Base-by-base conservation (phyloP, 2,329 filamentous ascomycete species). In the Alternaria ventricosa region DNA sequence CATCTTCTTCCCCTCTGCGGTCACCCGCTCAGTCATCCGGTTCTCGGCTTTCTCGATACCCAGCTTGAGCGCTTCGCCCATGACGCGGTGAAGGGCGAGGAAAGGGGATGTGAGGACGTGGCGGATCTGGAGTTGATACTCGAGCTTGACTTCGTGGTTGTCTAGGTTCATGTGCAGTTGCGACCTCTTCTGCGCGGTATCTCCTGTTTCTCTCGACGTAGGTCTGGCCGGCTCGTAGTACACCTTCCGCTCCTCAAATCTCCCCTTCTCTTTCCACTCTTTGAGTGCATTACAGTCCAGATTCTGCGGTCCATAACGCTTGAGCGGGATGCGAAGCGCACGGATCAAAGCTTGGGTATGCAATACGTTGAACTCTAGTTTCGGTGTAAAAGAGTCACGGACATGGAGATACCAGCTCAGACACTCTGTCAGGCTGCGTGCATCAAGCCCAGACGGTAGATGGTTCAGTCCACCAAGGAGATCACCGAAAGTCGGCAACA, bases 331-430 rank as follows among this genome's bases (percentile, higher is more conserved):
- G 6, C 58, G 56, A 13, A 76, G 60, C 0, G 71, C 74, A 3
- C 70, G 64, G 2, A 69, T 57, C 8, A 78, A 59, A 4, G 70
- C 58, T 46, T 73, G 74, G 3, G 69, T 64, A 33, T 78, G 74
- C 41, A 76, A 60, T 0, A 76, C 71, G 20, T 73, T 76, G 4
- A 76, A 44, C 3, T 75, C 60, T 0, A 78, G 63, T n/a, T 20
- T 55, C 3, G 73, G 73, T 0, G 58, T 68, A 41, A 76, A 76
- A 1, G 55, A 55, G 13, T 68, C 43, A 1, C 65, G 51, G 4
- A 65, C 20, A 5, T 53, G 22, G 8, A 71, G 47, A 36, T 71
- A 76, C 74, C 73, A 76, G 1, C 44, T 47, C 20, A 76, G 11
- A 47, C 68, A 69, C 23, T 68, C 57, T 9, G 74, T 74, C 0